Conservation (phyloP, 1,284 basidiomycete species). For the Hymenochaete sp. region DNA sequence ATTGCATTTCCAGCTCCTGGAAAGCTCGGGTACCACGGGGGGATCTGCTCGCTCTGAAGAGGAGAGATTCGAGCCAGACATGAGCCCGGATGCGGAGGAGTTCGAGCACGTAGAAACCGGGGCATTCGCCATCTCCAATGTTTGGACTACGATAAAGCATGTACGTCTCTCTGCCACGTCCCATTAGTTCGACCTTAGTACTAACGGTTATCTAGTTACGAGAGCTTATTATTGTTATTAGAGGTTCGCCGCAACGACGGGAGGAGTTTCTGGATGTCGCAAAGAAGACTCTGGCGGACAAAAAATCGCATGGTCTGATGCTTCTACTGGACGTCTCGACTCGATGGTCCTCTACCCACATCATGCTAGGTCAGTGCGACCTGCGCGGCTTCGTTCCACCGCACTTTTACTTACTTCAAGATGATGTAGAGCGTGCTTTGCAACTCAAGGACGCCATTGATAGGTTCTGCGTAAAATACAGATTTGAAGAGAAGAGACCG, state of each 20-base stretch:
- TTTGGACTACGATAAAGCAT: neutral
- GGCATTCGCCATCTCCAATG: neutral
- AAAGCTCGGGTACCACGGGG: neutral
- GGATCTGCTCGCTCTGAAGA: neutral
- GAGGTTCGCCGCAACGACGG: neutral
- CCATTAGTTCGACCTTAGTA: neutral
- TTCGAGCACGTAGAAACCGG: neutral
- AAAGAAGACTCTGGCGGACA: neutral
- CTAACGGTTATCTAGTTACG: neutral
- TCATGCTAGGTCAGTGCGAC: conserved; percentile 21
- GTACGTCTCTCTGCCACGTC: neutral
- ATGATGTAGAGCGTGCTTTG: conserved; percentile 3
- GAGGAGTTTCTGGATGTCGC: neutral
- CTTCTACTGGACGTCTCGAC: conserved; percentile 24
- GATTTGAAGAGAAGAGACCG: conserved; percentile 19
- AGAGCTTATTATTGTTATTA: neutral
- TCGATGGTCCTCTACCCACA: conserved; percentile 24
- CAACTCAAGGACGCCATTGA: conserved; percentile 1
- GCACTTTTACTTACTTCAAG: neutral
- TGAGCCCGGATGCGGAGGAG: neutral
- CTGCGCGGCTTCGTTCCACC: conserved; percentile 5
- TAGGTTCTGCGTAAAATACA: neutral
- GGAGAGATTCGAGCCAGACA: neutral
- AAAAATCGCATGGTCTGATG: conserved; percentile 13
- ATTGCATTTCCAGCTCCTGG: neutral